Conservation (phyloP, 805 yeast genomes). For the Pichia sporocuriosa region DNA sequence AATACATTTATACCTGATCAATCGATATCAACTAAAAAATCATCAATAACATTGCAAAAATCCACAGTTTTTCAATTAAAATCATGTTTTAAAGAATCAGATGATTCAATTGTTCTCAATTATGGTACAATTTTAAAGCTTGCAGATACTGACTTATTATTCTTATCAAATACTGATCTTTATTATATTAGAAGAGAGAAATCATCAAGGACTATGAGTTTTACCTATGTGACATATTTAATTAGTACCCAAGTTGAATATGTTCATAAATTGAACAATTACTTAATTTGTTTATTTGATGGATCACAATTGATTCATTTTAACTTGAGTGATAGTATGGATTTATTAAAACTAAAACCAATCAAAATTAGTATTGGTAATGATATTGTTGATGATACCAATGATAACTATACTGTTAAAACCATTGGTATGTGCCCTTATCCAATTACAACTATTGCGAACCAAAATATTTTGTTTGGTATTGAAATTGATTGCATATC, state of each 20-base stretch:
- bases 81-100: conserved; percentile 20
- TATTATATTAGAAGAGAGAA: conserved; percentile 22
- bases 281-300: conserved; percentile 27
- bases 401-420: conserved; percentile 14
- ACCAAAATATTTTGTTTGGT: conserved; percentile 43
- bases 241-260: conserved; percentile 28
- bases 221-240: conserved; percentile 19
- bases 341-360: conserved; percentile 23
- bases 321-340: conserved; percentile 21
- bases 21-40: conserved; percentile 1
- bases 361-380: conserved; percentile 28
- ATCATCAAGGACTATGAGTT: conserved; percentile 11
- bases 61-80: conserved; percentile 25
- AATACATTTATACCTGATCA: not conserved
- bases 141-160: conserved; percentile 25
- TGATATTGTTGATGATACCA: conserved; percentile 15
- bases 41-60: conserved; percentile 17
- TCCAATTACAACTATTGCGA: conserved; percentile 41
- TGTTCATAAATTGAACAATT: conserved; percentile 23
- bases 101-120: conserved; percentile 20
- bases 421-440: conserved; percentile 35
- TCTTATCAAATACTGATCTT: conserved; percentile 26
- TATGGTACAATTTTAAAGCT: conserved; percentile 24
- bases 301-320: conserved; percentile 29
- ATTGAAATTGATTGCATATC: conserved; percentile 37